phyloP scores from a whole-genome alignment of 345 rosid genomes.

The Brassica incana region DNA sequence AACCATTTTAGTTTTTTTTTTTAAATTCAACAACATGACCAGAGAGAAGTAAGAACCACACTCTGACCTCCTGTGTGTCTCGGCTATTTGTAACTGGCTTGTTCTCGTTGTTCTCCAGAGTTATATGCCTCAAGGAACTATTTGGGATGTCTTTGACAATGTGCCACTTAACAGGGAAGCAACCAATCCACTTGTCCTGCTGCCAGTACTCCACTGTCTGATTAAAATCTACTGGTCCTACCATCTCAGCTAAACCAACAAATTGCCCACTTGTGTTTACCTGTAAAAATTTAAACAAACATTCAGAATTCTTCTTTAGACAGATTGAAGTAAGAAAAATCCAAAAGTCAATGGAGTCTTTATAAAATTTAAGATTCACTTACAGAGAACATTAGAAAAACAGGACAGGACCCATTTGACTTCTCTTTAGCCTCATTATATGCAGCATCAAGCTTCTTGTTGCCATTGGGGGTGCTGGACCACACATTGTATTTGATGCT shows the following conservation, averaged over 20 bases:
- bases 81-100: constrained; percentile 82
- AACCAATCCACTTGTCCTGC: constrained; percentile 84
- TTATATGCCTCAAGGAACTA: constrained; percentile 66
- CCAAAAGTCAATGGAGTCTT: not conserved
- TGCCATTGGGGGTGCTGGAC: constrained; percentile 81
- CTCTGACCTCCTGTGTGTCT: constrained; percentile 78
- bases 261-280: constrained; percentile 85
- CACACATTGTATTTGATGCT: constrained; percentile 79
- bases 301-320: not conserved
- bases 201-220: constrained; percentile 77
- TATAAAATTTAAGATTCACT: constrained; percentile 31
- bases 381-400: constrained; percentile 72
- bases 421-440: constrained; percentile 59
- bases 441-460: constrained; percentile 73
- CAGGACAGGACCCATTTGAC: constrained; percentile 49
- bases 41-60: not conserved
- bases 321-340: not conserved
- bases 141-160: constrained; percentile 78
- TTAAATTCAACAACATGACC: not conserved
- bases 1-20: not conserved
- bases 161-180: constrained; percentile 87
- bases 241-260: constrained; percentile 86
- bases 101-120: constrained; percentile 80
- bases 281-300: constrained; percentile 39
- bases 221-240: constrained; percentile 67